A percentile compares a stretch with the other conserved stretches of the same genome.
Evolutionary conservation across 129 eudicot genomes (phyloP).

Genomic region (Centaurea solstitialis): DNA sequence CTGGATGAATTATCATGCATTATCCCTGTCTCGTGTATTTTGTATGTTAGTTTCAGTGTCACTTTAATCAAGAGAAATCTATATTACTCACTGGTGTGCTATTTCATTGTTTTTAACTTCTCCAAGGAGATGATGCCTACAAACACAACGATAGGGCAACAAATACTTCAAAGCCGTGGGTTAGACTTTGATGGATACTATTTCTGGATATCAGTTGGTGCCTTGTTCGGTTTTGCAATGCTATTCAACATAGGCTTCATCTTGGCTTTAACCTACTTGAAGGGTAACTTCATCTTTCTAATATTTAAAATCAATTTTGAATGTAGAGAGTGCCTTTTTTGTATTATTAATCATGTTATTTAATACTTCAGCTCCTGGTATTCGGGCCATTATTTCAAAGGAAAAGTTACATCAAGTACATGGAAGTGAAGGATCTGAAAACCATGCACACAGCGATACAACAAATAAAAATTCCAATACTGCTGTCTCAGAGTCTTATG

Average conservation of each 20-base stretch:
- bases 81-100: not conserved
- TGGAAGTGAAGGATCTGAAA: slow-evolving; percentile 35
- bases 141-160: slow-evolving; percentile 57
- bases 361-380: slow-evolving; percentile 63
- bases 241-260: slow-evolving; percentile 60
- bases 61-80: not conserved
- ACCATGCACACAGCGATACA: slow-evolving; percentile 7
- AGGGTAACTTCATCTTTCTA: slow-evolving; percentile 39
- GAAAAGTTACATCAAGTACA: slow-evolving; percentile 48
- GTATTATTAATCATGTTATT: slow-evolving; percentile 8
- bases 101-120: not conserved
- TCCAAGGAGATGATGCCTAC: slow-evolving; percentile 38
- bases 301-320: slow-evolving; percentile 9
- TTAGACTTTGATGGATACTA: slow-evolving; percentile 46
- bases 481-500: slow-evolving; percentile 19
- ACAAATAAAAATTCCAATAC: not conserved
- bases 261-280: slow-evolving; percentile 62
- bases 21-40: slow-evolving; percentile 1
- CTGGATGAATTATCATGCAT: not conserved
- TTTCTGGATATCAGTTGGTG: slow-evolving; percentile 68
- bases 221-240: slow-evolving; percentile 51
- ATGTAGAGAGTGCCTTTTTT: not conserved
- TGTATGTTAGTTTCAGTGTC: not conserved
- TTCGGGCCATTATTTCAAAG: slow-evolving; percentile 69
- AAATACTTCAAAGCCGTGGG: slow-evolving; percentile 62